Evolutionary conservation across 2,329 filamentous ascomycete genomes (phyloP).

Genomic region (Alternaria hordeiaustralica): DNA sequence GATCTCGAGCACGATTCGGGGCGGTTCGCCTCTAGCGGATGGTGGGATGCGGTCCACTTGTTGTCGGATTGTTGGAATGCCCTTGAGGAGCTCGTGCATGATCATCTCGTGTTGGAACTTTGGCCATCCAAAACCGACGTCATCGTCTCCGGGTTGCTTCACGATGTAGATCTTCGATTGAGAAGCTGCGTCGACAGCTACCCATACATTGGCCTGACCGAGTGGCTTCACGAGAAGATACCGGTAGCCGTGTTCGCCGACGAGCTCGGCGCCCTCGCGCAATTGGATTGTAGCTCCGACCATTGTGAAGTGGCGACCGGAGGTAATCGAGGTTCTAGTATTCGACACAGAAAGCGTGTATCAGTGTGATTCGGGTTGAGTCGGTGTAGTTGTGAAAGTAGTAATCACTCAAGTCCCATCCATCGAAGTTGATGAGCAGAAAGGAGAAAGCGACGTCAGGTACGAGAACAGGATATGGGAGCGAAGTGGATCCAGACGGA

Average conservation of each 20-base stretch:
- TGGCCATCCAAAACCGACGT: slow-evolving; percentile 13
- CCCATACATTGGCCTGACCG: slow-evolving; percentile 17
- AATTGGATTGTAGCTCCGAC: slow-evolving; percentile 5
- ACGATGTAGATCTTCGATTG: slow-evolving; percentile 18
- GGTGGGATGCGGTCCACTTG: slow-evolving; percentile 17
- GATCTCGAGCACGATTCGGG: slow-evolving; percentile 14
- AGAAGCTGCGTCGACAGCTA: slow-evolving; percentile 16
- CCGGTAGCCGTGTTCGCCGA: slow-evolving; percentile 15
- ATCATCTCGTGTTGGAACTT: slow-evolving; percentile 18
- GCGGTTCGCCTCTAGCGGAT: slow-evolving; percentile 4
- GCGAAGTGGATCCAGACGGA: not conserved
- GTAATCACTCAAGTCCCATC: not conserved
- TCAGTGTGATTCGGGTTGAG: not conserved
- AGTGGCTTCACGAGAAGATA: slow-evolving; percentile 15
- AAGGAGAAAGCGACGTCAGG: slow-evolving; percentile 1
- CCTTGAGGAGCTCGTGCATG: slow-evolving; percentile 18
- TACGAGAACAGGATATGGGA: not conserved
- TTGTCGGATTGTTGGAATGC: slow-evolving; percentile 10
- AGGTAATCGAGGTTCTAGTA: not conserved
- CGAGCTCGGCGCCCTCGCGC: slow-evolving; percentile 16
- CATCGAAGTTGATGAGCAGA: not conserved
- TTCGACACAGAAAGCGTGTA: not conserved
- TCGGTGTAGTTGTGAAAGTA: not conserved
- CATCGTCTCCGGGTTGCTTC: slow-evolving; percentile 16
- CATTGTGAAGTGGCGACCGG: not conserved